Evolutionary conservation across 495 filamentous ascomycete genomes (phyloP).

Genomic region (Aspergillus haitiensis): DNA sequence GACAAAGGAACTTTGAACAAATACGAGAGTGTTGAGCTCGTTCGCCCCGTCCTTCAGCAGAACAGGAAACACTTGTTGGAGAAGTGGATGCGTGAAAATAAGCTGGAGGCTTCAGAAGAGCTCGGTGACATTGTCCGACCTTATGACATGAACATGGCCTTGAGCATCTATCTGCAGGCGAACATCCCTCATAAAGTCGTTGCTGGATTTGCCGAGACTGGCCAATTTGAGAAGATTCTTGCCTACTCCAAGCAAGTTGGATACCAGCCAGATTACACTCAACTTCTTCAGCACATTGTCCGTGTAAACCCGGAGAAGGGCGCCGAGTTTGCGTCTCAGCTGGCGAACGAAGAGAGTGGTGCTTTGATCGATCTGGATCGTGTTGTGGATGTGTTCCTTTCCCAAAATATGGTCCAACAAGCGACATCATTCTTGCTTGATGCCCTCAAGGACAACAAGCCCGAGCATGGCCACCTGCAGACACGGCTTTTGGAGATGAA

Average conservation of each 20-base stretch:
- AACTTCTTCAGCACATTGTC: constrained; percentile 87
- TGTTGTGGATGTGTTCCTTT: constrained; percentile 94
- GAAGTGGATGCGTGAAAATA: constrained; percentile 96
- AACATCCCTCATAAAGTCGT: constrained; percentile 90
- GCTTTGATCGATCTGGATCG: constrained; percentile 90
- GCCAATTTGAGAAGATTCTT: constrained; percentile 93
- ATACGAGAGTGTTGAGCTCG: constrained; percentile 91
- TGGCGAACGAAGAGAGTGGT: constrained; percentile 83
- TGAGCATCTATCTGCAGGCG: constrained; percentile 82
- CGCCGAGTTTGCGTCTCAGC: constrained; percentile 83
- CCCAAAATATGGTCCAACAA: constrained; percentile 95
- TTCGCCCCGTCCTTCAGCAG: constrained; percentile 86
- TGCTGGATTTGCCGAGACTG: constrained; percentile 90
- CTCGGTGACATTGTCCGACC: constrained; percentile 89
- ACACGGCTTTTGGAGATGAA: constrained; percentile 98
- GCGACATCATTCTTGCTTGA: constrained; percentile 96
- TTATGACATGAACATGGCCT: constrained; percentile 82
- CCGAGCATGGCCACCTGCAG: constrained; percentile 90
- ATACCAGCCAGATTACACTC: constrained; percentile 90
- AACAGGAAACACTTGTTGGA: constrained; percentile 93
- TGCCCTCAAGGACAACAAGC: constrained; percentile 88
- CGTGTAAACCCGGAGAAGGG: constrained; percentile 92
- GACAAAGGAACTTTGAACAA: constrained; percentile 93
- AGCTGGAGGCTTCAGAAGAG: constrained; percentile 92
- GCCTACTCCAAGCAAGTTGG: constrained; percentile 79